These are phyloP conservation scores for Sclerotinia sclerotiorum DNA, from an alignment of 2,329 filamentous ascomycete genomes.

Conservation along the genomic window DNA sequence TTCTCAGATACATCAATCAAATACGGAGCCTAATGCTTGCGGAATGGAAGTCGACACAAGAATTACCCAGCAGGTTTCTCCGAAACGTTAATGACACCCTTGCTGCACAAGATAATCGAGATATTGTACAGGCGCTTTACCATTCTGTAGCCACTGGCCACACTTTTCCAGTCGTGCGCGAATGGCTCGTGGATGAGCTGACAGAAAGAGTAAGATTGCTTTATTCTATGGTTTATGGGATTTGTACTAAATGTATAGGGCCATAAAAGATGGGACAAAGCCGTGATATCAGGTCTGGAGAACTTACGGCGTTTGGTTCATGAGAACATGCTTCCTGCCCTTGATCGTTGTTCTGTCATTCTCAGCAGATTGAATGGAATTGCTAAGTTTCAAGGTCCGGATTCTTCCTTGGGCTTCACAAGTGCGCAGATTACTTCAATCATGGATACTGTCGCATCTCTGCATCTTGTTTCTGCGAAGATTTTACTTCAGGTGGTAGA, in stretches of 20 bases:
- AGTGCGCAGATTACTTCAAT: constrained; percentile 62
- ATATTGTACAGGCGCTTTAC: constrained; percentile 74
- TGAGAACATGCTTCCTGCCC: constrained; percentile 82
- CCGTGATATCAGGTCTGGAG: constrained; percentile 74
- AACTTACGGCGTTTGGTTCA: constrained; percentile 76
- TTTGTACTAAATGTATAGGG: constrained; percentile 53
- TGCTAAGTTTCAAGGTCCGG: constrained; percentile 72
- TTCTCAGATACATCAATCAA: constrained; percentile 82
- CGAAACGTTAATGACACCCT: constrained; percentile 75
- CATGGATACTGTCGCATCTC: constrained; percentile 69
- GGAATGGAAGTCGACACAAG: constrained; percentile 81
- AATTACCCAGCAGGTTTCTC: constrained; percentile 77
- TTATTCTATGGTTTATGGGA: neutral
- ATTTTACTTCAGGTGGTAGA: constrained; percentile 69
- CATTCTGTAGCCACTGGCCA: constrained; percentile 84
- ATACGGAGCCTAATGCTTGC: constrained; percentile 74
- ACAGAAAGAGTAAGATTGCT: constrained; percentile 65
- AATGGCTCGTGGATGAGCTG: constrained; percentile 86
- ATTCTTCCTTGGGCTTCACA: constrained; percentile 65
- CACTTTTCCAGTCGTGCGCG: constrained; percentile 70
- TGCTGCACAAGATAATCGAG: constrained; percentile 60
- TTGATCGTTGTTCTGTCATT: constrained; percentile 80
- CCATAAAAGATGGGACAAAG: constrained; percentile 93
- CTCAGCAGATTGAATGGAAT: constrained; percentile 81
- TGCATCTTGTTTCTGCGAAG: constrained; percentile 74